A percentile compares a stretch with the other conserved stretches of the same genome.
phyloP scores from a whole-genome alignment of 495 filamentous ascomycete species.

The Xylaria venustula region DNA sequence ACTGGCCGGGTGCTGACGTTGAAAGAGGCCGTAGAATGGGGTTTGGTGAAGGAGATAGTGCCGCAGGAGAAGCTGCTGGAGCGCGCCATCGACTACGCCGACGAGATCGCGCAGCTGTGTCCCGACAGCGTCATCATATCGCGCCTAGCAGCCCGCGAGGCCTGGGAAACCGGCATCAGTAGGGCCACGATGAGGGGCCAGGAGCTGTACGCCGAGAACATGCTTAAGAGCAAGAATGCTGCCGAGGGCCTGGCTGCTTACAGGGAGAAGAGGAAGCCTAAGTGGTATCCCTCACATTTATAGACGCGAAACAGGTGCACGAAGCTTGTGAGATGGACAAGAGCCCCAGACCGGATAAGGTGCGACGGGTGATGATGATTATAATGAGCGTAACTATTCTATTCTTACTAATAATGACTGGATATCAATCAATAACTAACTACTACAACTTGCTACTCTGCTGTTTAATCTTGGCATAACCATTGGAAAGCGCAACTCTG shows the following conservation, averaged over 20 bases:
- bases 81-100: slow-evolving; percentile 40
- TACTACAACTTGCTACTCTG: slow-evolving; percentile 15
- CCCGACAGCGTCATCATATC: slow-evolving; percentile 59
- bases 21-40: slow-evolving; percentile 56
- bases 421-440: too few species aligned
- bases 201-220: slow-evolving; percentile 18
- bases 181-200: slow-evolving; percentile 20
- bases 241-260: slow-evolving; percentile 26
- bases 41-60: slow-evolving; percentile 60
- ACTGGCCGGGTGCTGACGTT: slow-evolving; percentile 54
- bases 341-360: too few species aligned
- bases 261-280: slow-evolving; percentile 24
- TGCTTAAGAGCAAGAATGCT: slow-evolving; percentile 26
- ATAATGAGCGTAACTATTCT: background rate
- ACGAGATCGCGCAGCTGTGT: slow-evolving; percentile 49
- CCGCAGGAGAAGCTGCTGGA: slow-evolving; percentile 28
- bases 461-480: slow-evolving; percentile 12
- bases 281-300: slow-evolving; percentile 20
- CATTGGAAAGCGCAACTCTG: slow-evolving; percentile 24
- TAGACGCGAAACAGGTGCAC: background rate
- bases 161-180: slow-evolving; percentile 27
- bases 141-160: slow-evolving; percentile 21
- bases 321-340: background rate
- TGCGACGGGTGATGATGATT: background rate
- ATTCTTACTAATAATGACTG: too few species aligned